Conservation (phyloP, 495 filamentous ascomycete genomes). For the Neurospora sublineolata region DNA sequence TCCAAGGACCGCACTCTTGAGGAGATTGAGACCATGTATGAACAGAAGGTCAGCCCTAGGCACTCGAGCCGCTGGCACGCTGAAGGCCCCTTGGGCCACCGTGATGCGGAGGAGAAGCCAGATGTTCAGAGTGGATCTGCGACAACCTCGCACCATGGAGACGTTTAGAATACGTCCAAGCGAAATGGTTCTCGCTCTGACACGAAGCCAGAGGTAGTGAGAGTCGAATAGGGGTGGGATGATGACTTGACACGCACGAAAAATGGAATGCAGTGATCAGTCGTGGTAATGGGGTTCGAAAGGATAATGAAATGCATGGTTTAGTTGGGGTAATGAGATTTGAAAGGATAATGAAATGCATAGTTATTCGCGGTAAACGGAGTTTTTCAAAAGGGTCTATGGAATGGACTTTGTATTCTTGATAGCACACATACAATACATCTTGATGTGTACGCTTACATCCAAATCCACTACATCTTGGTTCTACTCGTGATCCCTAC, state of each 20-base stretch:
- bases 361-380: neutral
- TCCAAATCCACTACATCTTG: neutral
- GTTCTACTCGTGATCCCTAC: neutral
- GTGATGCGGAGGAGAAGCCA: neutral
- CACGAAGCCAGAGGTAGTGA: neutral
- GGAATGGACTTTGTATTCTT: neutral
- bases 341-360: neutral
- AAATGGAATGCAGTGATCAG: neutral
- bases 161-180: neutral
- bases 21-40: slow-evolving; percentile 76
- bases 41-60: slow-evolving; percentile 57
- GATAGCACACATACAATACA: neutral
- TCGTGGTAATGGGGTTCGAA: neutral
- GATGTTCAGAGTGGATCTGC: neutral
- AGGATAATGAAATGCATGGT: neutral
- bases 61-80: slow-evolving; percentile 43
- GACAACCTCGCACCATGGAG: neutral
- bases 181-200: neutral
- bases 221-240: neutral
- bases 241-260: neutral
- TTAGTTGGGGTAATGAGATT: neutral
- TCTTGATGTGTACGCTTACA: neutral
- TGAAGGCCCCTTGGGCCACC: neutral
- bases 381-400: neutral
- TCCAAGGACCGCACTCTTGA: slow-evolving; percentile 44